A percentile compares a stretch with the other conserved stretches of the same genome.
Conservation (phyloP, 2,329 filamentous ascomycete species). For the Xylariales sp. region DNA sequence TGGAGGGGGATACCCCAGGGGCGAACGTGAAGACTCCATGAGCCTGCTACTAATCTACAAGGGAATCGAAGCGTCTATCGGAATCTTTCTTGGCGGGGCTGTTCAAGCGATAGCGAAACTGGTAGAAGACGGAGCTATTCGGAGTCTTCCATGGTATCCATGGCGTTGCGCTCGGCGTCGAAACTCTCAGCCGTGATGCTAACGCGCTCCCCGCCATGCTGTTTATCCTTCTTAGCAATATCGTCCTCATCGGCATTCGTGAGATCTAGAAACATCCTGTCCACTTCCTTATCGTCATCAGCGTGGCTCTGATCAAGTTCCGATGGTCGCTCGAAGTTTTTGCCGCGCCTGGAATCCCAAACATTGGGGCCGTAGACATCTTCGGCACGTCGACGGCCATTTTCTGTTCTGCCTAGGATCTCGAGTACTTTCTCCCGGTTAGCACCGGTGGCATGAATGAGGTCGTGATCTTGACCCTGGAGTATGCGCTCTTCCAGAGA, state of each 20-base stretch:
- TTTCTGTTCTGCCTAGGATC: slow-evolving; percentile 62
- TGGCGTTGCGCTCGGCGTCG: slow-evolving; percentile 50
- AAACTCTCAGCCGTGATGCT: slow-evolving; percentile 51
- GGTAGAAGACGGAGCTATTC: slow-evolving; percentile 39
- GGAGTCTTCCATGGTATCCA: slow-evolving; percentile 51
- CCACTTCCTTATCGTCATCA: slow-evolving; percentile 61
- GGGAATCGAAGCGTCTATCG: background rate
- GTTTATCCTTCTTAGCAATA: slow-evolving; percentile 50
- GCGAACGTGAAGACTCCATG: background rate
- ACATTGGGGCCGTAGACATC: slow-evolving; percentile 63
- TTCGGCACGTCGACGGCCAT: slow-evolving; percentile 62
- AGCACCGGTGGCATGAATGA: slow-evolving; percentile 59
- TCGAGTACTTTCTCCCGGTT: slow-evolving; percentile 64
- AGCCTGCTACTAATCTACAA: slow-evolving; percentile 12
- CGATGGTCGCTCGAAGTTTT: slow-evolving; percentile 38
- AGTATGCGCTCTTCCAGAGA: slow-evolving; percentile 65
- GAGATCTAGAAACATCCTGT: slow-evolving; percentile 68
- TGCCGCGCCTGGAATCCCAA: slow-evolving; percentile 55
- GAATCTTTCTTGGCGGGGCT: background rate
- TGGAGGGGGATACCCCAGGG: background rate
- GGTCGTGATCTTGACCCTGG: slow-evolving; percentile 58
- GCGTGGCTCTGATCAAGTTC: slow-evolving; percentile 49
- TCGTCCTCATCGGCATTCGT: slow-evolving; percentile 63
- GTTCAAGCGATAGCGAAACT: background rate
- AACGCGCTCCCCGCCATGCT: slow-evolving; percentile 50